Evolutionary conservation across 2,329 filamentous ascomycete genomes (phyloP).

Genomic region (Didymosphaeria variabile): DNA sequence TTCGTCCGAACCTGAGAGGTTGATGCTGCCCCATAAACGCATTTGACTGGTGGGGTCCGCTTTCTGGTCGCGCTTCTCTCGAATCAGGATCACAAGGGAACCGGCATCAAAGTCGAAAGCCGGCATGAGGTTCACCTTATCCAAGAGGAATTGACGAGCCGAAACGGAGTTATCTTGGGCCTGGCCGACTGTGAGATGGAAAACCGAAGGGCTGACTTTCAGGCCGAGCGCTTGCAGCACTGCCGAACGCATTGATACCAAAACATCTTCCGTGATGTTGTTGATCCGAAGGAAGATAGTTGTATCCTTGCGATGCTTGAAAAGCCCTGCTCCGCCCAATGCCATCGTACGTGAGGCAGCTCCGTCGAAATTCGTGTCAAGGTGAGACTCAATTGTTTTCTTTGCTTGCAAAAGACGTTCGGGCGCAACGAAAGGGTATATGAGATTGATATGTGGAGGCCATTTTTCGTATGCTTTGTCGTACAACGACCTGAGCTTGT

Average conservation of each 20-base stretch:
- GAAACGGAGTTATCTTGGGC: constrained; percentile 57
- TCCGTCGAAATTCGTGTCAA: constrained; percentile 31
- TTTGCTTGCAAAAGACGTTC: constrained; percentile 57
- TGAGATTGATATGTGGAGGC: constrained; percentile 72
- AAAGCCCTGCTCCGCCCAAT: constrained; percentile 57
- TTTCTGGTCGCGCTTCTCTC: constrained; percentile 52
- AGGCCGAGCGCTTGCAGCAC: constrained; percentile 38
- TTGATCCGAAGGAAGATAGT: constrained; percentile 50
- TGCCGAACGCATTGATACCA: constrained; percentile 29
- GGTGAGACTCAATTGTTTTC: constrained; percentile 51
- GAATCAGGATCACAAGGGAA: constrained; percentile 63
- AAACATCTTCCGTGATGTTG: constrained; percentile 1
- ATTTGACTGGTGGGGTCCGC: constrained; percentile 57
- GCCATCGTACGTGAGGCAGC: constrained; percentile 17
- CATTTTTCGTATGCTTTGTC: constrained; percentile 69
- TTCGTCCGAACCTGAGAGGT: constrained; percentile 28
- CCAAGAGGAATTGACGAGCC: constrained; percentile 61
- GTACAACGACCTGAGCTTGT: constrained; percentile 67
- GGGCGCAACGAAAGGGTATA: constrained; percentile 70
- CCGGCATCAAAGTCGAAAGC: constrained; percentile 59
- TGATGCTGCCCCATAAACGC: constrained; percentile 65
- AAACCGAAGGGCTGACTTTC: constrained; percentile 36
- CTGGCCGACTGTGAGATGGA: constrained; percentile 70
- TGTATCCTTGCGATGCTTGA: constrained; percentile 59
- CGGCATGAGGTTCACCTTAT: constrained; percentile 62